Base-by-base conservation (phyloP, 371 early-diverging fungal genomes). In the Mucor saturninus region DNA sequence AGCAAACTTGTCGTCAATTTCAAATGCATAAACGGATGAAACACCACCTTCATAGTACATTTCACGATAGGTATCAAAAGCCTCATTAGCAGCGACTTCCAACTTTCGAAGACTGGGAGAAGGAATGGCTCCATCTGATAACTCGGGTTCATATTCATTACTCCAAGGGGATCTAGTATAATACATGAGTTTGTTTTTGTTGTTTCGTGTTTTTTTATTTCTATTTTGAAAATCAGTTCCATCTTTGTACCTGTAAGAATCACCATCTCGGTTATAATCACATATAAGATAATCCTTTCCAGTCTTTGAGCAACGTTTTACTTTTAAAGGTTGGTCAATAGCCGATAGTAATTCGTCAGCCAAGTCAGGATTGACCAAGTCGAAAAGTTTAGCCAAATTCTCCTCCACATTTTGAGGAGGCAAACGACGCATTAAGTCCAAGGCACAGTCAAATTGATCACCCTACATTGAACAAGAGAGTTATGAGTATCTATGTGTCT, bases 221-320 rank as follows among this genome's bases (percentile, higher is more conserved):
- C 30, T 30, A n/a, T 29, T 7, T 48, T 40, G 80, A 21, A 21
- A 21, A 21, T 21, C 21, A 21, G 21, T 21, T 21, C 21, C 21
- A 21, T 21, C 21, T 21, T 21, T 21, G 21, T 21, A 91, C 95
- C 98, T 83, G 75, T 95, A 96, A 28, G 94, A 93, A 72, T 96
- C 93, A 3, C 94, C 94, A 79, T 98, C 97, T 42, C 98, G 86
- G 82, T 98, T 98, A 75, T 97, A 98, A 70, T 97, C 97, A 65
- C 95, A 96, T 6, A 91, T 70, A 15, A 98, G 83, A 65, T 93
- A 98, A 48, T 95, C 94, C 54, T 82, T 88, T 21, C 94, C 94
- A 13, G 91, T 83, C 61, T 79, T 75, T 30, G 64, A 54, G 68
- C 97, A 97, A 29, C 77, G 81, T 49, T 83, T 80, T n/a, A 93